Percentiles rank a stretch among this genome's conserved stretches.
These are phyloP conservation scores for Fusarium floridanum DNA, from an alignment of 2,329 filamentous ascomycete genomes.

Conservation along the genomic window DNA sequence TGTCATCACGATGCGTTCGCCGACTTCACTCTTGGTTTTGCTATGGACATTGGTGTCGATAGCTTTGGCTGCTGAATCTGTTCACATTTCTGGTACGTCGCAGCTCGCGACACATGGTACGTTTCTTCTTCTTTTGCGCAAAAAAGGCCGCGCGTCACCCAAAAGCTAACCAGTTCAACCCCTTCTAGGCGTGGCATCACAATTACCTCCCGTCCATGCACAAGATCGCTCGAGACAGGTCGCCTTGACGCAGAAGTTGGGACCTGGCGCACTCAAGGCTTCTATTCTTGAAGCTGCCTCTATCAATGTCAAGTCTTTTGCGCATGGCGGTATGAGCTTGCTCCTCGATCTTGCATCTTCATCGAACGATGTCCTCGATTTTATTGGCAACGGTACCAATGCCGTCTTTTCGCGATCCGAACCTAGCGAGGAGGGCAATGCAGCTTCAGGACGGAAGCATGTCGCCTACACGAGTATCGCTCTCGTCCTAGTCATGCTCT, in stretches of 20 bases:
- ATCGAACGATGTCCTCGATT: constrained; percentile 80
- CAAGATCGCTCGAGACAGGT: constrained; percentile 84
- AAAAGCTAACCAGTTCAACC: constrained; percentile 20
- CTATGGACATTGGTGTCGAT: constrained; percentile 32
- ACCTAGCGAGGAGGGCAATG: constrained; percentile 71
- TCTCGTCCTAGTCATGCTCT: constrained; percentile 47
- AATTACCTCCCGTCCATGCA: constrained; percentile 71
- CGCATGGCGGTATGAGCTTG: constrained; percentile 84
- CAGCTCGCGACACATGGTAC: constrained; percentile 41
- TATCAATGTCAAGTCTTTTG: constrained; percentile 84
- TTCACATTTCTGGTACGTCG: constrained; percentile 34
- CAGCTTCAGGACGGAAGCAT: constrained; percentile 58
- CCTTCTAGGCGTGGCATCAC: constrained; percentile 77
- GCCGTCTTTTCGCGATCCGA: constrained; percentile 85
- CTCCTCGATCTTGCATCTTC: constrained; percentile 86
- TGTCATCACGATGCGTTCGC: constrained; percentile 32
- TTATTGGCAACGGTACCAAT: constrained; percentile 91
- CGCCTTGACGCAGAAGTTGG: constrained; percentile 81
- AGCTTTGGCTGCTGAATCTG: constrained; percentile 24
- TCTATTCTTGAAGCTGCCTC: constrained; percentile 84
- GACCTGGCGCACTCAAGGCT: constrained; percentile 86
- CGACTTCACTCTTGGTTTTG: constrained; percentile 28
- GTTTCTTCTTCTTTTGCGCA: neutral
- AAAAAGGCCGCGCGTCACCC: neutral
- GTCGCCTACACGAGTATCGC: constrained; percentile 47